Evolutionary conservation across 208 protist species (phyloP), one percentile per base, ranked within the genome.

Genomic region (Wallacemonas collosoma): DNA sequence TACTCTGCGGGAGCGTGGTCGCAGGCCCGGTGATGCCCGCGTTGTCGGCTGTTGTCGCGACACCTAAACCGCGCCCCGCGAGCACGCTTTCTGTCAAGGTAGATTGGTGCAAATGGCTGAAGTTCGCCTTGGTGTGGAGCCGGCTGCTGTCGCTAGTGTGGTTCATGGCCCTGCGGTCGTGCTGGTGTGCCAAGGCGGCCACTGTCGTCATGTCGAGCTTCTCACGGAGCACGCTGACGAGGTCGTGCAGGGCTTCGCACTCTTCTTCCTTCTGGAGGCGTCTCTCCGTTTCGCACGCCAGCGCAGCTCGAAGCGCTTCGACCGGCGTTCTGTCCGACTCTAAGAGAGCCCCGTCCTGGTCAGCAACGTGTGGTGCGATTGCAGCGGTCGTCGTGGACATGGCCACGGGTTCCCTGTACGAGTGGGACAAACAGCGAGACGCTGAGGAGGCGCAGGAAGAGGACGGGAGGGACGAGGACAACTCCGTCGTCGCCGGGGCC

Each of bases 171-270:
- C 26, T 26, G 26, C 45, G 45, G 45, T 50, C 40, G 15, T 36
- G 14, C 6, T 65, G 38, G 40, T 50, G 43, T 7, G 44, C 63
- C 9, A 70, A 35, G 15, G 65, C 47, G 47, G 65, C 65, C 7
- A 58, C 53, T 1, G 60, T 65, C 11, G 60, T 50, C 14, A n/a
- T 48, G 60, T 65, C 17, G 12, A 83, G 67, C 44, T 83, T 61
- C 9, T 41, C 58, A 48, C 79, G 82, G 55, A 91, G 41, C 2
- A 48, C 55, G 45, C 78, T 75, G 36, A 84, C 82, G 53, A 91
- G 53, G 2, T 69, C 60, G 62, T 85, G 74, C 57, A 91, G 69
- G 47, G 85, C 77, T n/a, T 60, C 63, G 48, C 80, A 88, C 57
- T 88, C 86, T 60, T 68, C 67, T 64, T 87, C 76, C n/a, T 74